Percentiles rank a stretch among this genome's conserved stretches.
Conservation (phyloP, 768 basidiomycete genomes). For the Cantharellus anzutake region DNA sequence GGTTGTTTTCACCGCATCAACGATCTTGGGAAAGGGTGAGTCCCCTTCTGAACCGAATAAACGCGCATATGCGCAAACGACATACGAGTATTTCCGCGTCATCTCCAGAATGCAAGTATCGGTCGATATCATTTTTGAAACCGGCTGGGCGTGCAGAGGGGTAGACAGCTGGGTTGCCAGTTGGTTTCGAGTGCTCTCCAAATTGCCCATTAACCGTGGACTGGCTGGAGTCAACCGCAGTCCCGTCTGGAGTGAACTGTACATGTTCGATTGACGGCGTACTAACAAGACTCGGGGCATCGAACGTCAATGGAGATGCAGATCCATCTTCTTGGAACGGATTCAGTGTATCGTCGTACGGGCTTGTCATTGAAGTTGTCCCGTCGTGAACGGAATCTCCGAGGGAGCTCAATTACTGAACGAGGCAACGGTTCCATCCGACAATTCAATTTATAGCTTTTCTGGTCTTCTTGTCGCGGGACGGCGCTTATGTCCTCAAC, state of each 20-base stretch:
- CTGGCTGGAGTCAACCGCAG: not conserved
- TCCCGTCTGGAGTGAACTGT: not conserved
- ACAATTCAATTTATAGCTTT: too few species aligned
- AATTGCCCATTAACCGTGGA: not conserved
- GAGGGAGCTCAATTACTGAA: not conserved
- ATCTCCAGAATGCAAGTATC: slow-evolving; percentile 62
- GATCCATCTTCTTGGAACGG: not conserved
- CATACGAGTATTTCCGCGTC: slow-evolving; percentile 63
- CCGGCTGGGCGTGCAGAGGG: not conserved
- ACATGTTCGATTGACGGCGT: not conserved
- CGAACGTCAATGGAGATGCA: not conserved
- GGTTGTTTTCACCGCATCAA: slow-evolving; percentile 89
- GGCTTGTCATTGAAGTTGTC: not conserved
- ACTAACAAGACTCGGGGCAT: not conserved
- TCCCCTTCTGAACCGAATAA: not conserved
- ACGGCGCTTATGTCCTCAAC: too few species aligned
- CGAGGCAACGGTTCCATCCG: too few species aligned
- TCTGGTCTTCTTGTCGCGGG: too few species aligned
- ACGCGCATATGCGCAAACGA: slow-evolving; percentile 6
- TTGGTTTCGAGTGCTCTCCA: not conserved
- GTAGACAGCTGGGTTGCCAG: not conserved
- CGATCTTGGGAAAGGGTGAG: slow-evolving; percentile 36
- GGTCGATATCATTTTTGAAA: slow-evolving; percentile 22
- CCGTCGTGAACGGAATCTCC: not conserved
- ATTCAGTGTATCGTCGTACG: not conserved